Evolutionary conservation across 768 basidiomycete species (phyloP).

Genomic region (Mycena galopus): DNA sequence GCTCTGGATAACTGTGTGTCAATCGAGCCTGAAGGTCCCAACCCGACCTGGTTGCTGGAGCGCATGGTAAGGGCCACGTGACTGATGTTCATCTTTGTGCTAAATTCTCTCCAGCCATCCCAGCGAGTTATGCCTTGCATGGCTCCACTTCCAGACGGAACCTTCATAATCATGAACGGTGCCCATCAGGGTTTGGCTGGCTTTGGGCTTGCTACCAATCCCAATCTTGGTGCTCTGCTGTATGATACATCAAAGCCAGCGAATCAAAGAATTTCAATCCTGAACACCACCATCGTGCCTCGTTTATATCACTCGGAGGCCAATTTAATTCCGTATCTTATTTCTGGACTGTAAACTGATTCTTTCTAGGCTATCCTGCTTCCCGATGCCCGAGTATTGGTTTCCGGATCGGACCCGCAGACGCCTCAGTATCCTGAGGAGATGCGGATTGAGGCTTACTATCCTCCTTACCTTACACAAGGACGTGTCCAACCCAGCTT

Average conservation of each 20-base stretch:
- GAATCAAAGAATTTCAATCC: slow-evolving; percentile 73
- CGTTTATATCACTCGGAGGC: slow-evolving; percentile 82
- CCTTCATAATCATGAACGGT: slow-evolving; percentile 82
- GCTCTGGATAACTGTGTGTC: slow-evolving; percentile 79
- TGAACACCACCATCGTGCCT: slow-evolving; percentile 76
- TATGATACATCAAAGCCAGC: slow-evolving; percentile 76
- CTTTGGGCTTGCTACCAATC: slow-evolving; percentile 76
- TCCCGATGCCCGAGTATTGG: slow-evolving; percentile 79
- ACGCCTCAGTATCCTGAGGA: slow-evolving; percentile 78
- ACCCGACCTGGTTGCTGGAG: slow-evolving; percentile 80
- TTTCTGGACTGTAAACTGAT: slow-evolving; percentile 48
- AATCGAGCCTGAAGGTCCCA: slow-evolving; percentile 72
- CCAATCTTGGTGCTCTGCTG: slow-evolving; percentile 74
- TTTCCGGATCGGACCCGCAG: slow-evolving; percentile 84
- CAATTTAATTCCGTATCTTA: background rate
- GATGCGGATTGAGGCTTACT: slow-evolving; percentile 82
- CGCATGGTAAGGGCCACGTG: slow-evolving; percentile 71
- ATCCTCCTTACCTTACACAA: slow-evolving; percentile 85
- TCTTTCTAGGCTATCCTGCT: slow-evolving; percentile 72
- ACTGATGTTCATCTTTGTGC: background rate
- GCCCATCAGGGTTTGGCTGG: slow-evolving; percentile 79
- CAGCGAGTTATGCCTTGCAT: slow-evolving; percentile 54
- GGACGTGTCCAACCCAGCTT: slow-evolving; percentile 74
- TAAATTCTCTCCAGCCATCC: slow-evolving; percentile 50
- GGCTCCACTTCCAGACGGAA: slow-evolving; percentile 80